Conservation (phyloP, 2,329 filamentous ascomycete genomes). For the Penicillium sp. region DNA sequence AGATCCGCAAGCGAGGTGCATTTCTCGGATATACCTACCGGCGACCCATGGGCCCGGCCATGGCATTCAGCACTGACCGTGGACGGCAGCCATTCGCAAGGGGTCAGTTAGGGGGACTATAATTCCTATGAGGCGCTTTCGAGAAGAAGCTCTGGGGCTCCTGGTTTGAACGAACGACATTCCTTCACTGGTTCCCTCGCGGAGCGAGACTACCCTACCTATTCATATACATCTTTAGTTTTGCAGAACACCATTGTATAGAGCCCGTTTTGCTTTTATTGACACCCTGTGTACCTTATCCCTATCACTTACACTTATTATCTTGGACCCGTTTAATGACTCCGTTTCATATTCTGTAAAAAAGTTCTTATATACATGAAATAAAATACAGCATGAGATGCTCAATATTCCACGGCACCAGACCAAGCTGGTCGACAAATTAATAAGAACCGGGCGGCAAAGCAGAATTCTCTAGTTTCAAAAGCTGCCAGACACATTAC, state of each 20-base stretch:
- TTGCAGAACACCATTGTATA: neutral
- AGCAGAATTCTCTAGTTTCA: neutral
- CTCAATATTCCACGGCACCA: neutral
- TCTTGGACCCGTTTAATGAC: neutral
- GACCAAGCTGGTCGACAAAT: conserved; percentile 3
- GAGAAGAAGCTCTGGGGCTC: neutral
- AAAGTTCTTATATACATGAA: conserved; percentile 3
- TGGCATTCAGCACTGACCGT: conserved; percentile 35
- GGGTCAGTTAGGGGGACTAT: conserved; percentile 27
- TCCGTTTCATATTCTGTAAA: neutral
- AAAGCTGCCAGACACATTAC: neutral
- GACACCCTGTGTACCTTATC: neutral
- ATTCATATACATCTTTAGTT: neutral
- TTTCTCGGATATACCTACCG: conserved; percentile 91
- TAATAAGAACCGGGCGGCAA: neutral
- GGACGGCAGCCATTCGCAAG: conserved; percentile 27
- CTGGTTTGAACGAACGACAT: neutral
- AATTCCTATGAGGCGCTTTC: conserved; percentile 12
- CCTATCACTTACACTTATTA: neutral
- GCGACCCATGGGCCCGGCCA: conserved; percentile 37
- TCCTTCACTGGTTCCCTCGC: neutral
- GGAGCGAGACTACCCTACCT: neutral
- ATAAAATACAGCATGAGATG: neutral
- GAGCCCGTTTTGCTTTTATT: neutral
- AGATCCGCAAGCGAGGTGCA: conserved; percentile 75